Base-by-base conservation (phyloP, 2,329 filamentous ascomycete genomes). In the Escovopsis weberi region DNA sequence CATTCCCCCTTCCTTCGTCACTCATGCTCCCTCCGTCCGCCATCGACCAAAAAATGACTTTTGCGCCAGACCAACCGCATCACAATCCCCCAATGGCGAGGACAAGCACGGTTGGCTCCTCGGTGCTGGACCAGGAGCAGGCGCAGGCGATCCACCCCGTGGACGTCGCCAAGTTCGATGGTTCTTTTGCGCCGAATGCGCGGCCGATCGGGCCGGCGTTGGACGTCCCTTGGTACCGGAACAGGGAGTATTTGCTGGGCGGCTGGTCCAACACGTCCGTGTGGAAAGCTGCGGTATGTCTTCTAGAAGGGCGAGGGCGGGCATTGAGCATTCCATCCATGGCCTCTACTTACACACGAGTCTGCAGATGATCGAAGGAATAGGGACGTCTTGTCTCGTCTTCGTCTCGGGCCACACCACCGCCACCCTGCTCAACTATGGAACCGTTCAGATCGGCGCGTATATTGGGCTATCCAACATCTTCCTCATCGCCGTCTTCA, bases 401-500 rank as follows among this genome's bases (percentile, higher is more conserved):
- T 62, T 56, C 40, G 18, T 60, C 0, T 55, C 55, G 2, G 59
- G 53, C 3, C 56, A 59, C 42, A 55, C 59, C 6, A 45, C 50
- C 8, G 54, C 52, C 1, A 58, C 58, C 2, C 47, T 62, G 15
- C 41, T 49, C 7, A 55, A 48, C 39, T 60, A 56, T 38, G 37
- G 47, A 12, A 59, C 53, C 3, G 42, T 38, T 0, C 50, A 56
- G 36, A 43, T 56, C 3, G 55, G 53, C 2, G 55, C 48, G 6
- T 62, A 60, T 40, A 55, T 60, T 12, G 59, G 60, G 12, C 53
- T 69, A 33, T 57, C 58, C 43, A 70, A 62, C 45, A 51, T 58
- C 10, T 47, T 65, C 19, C 48, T 68, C 38, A 54, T 72, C 12
- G 54, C 68, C 1, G 50, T 70, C 1, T 67, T 73, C 50, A 70